Evolutionary conservation across 257 asterid genomes (phyloP), one percentile per base, ranked within the genome.

Genomic region (Solanum chiquidenum): DNA sequence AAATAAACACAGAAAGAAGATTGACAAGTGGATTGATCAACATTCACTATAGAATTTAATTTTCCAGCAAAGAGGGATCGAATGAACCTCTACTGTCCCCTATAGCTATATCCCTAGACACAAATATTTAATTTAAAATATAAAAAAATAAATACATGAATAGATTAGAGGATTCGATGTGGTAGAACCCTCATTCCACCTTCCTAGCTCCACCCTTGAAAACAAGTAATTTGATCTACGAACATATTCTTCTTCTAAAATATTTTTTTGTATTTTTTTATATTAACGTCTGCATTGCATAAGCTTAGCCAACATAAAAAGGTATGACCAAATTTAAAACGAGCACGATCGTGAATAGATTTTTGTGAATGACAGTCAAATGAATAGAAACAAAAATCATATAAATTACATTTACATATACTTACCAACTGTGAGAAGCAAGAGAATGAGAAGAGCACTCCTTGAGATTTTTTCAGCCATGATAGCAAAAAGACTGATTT

Each of bases 281-380:
- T 4, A 52, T 55, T 20, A 3, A 20, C 12, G 0, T 20, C 0
- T 7, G 1, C 0, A 7, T 58, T 27, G 12, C 11, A 58, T 20
- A 0, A 58, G 1, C 12, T 1, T 58, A 0, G 0, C 2, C 25
- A 58, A 58, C 5, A 1, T 0, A 58, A 58, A 20, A 21, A 21
- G 5, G 25, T 0, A 20, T 20, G 5, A 58, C 0, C 0, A 58
- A 1, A 58, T 20, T 20, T 12, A 58, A 20, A 58, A 58, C 2
- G 0, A 58, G n/a, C 12, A 3, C 27, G 68, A 18, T 18, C 4
- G 23, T 52, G 0, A 49, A 52, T 52, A 52, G 10, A 55, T 55
- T 55, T 55, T 2, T 55, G 10, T 55, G 64, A 12, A 1, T 12
- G 13, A 40, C 16, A 55, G 21, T 58, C 66, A 58, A 58, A 58